Evolutionary conservation across 139 green algal species (phyloP).

Genomic region (Tetraselmis chui): DNA sequence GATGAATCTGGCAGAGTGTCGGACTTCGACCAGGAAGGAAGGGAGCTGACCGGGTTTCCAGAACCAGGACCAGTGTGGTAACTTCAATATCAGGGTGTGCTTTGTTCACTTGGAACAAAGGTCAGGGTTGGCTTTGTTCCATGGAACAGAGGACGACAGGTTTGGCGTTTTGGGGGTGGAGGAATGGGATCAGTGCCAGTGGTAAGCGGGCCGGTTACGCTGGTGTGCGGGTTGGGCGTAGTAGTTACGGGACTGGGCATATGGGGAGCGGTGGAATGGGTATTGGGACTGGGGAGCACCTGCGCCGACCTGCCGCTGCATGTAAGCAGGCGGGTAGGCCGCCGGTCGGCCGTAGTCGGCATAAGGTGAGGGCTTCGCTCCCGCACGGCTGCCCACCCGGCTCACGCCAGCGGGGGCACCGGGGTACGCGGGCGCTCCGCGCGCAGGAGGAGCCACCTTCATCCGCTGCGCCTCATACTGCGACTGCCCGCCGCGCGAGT

Average conservation of each 20-base stretch:
- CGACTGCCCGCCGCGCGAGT: no score
- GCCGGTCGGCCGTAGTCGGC: background rate
- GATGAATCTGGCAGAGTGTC: no score
- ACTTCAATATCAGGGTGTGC: no score
- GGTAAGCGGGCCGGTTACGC: background rate
- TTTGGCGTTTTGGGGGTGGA: no score
- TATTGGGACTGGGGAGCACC: background rate
- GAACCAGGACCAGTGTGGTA: no score
- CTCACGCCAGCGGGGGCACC: background rate
- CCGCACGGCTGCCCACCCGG: background rate
- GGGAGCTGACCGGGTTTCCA: no score
- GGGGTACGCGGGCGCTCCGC: background rate
- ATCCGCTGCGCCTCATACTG: background rate
- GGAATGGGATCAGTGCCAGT: background rate
- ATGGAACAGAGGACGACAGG: no score
- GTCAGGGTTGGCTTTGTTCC: background rate
- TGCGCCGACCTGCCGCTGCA: background rate
- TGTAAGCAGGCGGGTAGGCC: background rate
- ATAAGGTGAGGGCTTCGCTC: background rate
- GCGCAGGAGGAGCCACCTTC: background rate
- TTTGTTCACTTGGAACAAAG: no score
- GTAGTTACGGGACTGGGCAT: background rate
- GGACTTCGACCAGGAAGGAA: no score
- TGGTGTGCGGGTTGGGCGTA: background rate
- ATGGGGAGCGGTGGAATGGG: background rate